Evolutionary conservation across 179 eudicot genomes (phyloP).

Genomic region (Vitellaria paradoxa): DNA sequence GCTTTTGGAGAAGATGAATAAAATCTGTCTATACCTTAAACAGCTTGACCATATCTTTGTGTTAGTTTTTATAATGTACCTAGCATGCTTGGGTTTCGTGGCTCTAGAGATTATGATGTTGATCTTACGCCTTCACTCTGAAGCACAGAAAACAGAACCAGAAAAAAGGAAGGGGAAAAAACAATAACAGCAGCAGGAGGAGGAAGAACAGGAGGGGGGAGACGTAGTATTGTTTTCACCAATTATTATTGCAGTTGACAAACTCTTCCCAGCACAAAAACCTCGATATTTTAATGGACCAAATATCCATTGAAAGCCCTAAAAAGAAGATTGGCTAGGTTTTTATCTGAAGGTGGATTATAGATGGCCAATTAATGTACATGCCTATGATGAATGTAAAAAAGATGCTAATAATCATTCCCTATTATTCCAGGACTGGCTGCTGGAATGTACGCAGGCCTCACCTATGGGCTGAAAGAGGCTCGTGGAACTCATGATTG

Average conservation of each 20-base stretch:
- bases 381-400: neutral
- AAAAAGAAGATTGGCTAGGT: neutral
- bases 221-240: too few species aligned
- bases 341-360: neutral
- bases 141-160: neutral
- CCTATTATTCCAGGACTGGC: slow-evolving; percentile 53
- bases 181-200: neutral
- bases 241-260: too few species aligned
- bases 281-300: too few species aligned
- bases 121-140: neutral
- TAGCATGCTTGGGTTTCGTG: neutral
- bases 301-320: neutral
- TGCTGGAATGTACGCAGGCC: slow-evolving; percentile 83
- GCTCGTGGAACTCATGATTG: slow-evolving; percentile 83
- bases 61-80: neutral
- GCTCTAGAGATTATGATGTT: neutral
- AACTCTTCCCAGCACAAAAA: too few species aligned
- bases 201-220: too few species aligned
- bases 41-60: neutral
- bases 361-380: neutral
- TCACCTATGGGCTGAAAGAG: slow-evolving; percentile 75
- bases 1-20: neutral
- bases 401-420: slow-evolving; percentile 6
- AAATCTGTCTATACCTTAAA: neutral
- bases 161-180: neutral